A percentile compares a stretch with the other conserved stretches of the same genome.
Conservation (phyloP, 768 basidiomycete species). For the Tulasnella sp. region DNA sequence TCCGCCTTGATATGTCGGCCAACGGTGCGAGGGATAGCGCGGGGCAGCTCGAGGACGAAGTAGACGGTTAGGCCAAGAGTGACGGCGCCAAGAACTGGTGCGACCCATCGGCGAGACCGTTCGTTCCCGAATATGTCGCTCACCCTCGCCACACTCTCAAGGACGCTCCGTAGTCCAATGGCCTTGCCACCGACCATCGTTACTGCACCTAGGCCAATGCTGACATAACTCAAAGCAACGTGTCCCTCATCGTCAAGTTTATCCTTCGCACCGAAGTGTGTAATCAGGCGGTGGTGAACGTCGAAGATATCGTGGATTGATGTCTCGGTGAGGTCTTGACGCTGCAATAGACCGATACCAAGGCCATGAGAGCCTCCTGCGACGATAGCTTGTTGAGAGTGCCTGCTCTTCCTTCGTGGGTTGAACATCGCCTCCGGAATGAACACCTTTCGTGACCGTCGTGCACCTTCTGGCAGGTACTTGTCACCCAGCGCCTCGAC, state of each 20-base stretch:
- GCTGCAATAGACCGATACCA: conserved; percentile 63
- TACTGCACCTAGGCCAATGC: conserved; percentile 72
- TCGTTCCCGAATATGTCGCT: conserved; percentile 70
- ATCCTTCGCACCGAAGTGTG: conserved; percentile 44
- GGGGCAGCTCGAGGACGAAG: conserved; percentile 77
- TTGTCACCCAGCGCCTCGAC: conserved; percentile 61
- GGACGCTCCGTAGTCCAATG: conserved; percentile 58
- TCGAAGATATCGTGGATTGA: conserved; percentile 80
- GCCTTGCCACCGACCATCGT: conserved; percentile 83
- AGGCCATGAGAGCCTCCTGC: conserved; percentile 73
- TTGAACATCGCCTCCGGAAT: conserved; percentile 98
- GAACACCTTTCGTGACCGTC: conserved; percentile 74
- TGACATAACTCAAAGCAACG: conserved; percentile 60
- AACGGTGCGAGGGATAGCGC: conserved; percentile 78
- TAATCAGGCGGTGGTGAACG: conserved; percentile 64
- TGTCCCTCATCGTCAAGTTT: conserved; percentile 36
- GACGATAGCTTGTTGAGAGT: conserved; percentile 37
- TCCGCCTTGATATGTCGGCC: conserved; percentile 70
- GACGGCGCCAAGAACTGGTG: conserved; percentile 69
- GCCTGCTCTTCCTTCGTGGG: conserved; percentile 34
- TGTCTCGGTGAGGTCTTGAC: conserved; percentile 67
- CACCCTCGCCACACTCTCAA: conserved; percentile 69
- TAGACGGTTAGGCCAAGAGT: conserved; percentile 67
- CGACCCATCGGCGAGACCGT: conserved; percentile 69
- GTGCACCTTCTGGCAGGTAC: conserved; percentile 64